Base-by-base conservation (phyloP, 768 basidiomycete species). In the Suillus alpinus region DNA sequence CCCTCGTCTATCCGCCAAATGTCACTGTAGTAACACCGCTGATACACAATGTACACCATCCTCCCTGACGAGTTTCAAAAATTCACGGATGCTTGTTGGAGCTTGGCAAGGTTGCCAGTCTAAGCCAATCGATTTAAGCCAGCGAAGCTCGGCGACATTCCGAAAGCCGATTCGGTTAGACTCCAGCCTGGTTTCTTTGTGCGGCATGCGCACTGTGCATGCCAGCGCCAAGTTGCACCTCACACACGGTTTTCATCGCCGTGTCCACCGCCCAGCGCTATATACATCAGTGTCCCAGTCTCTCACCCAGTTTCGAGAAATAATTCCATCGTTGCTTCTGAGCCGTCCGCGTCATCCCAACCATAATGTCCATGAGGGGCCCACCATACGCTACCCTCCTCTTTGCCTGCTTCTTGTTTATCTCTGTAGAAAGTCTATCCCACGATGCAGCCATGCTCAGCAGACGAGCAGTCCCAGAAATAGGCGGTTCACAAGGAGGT, bases 401-500 rank as follows among this genome's bases (percentile, higher is more conserved):
- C 10, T 26, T 39, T 39, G 13, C 53, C 10, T 39, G 37, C 16
- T 39, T 26, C 23, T 55, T 39, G 14, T 26, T 55, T 39, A 2
- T 26, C 26, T 39, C 53, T 39, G 53, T 26, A 29, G 16, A 55
- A 39, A 39, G 53, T 12, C 16, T 26, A 32, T 6, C 50, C 29
- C 13, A 46, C 3, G 56, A 31, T 56, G 6, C 40, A 20, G 26
- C 31, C n/a, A 56, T 58, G n/a, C 29, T 58, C 1, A 50, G 8
- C 4, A 71, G 69, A 60, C 75, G 77, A 58, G 76, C 75, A 20
- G 67, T 76, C 2, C 83, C 83, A 0, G 76, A 79, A 71, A 82
- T 85, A 57, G 75, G 73, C 47, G 82, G 83, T 52, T 84, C 83
- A 18, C 69, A 76, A 63, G 78, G 78, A 53, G 83, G 83, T 83